Conservation (phyloP, 2,329 filamentous ascomycete genomes). For the Tricladium varicosporioides region DNA sequence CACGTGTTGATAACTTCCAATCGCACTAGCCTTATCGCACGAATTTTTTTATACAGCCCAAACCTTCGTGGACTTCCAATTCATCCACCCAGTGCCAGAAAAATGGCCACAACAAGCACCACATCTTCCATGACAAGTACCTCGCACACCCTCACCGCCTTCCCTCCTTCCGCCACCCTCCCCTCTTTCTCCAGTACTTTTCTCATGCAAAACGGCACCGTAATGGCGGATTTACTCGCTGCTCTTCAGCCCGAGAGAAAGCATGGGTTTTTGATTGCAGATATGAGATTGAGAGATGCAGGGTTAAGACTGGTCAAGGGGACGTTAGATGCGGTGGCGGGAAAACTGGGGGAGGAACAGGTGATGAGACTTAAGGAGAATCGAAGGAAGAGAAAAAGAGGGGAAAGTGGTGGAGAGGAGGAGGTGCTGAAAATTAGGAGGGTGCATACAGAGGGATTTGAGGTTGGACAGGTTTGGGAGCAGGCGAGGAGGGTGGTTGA, state of each 20-base stretch:
- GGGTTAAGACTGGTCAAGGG: conserved; percentile 76
- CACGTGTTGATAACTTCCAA: background rate
- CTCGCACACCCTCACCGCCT: conserved; percentile 60
- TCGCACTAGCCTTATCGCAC: background rate
- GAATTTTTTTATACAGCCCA: background rate
- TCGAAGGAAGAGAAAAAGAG: conserved; percentile 75
- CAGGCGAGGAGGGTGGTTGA: conserved; percentile 83
- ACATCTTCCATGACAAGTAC: conserved; percentile 62
- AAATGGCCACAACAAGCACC: conserved; percentile 36
- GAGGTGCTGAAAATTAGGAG: conserved; percentile 72
- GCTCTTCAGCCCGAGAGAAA: conserved; percentile 29
- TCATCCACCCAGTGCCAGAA: conserved; percentile 2
- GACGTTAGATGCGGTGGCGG: conserved; percentile 75
- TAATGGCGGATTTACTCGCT: conserved; percentile 25
- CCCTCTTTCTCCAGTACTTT: conserved; percentile 37
- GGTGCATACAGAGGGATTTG: conserved; percentile 84
- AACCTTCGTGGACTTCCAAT: background rate
- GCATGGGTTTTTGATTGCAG: conserved; percentile 70
- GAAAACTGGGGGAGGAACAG: conserved; percentile 71
- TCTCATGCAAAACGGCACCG: background rate
- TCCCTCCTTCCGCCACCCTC: conserved; percentile 37
- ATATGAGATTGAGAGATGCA: conserved; percentile 61
- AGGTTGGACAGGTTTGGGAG: conserved; percentile 88
- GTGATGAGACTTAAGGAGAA: conserved; percentile 62
- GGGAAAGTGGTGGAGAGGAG: conserved; percentile 45